Evolutionary conservation across 2,329 filamentous ascomycete genomes (phyloP), one percentile per base, ranked within the genome.

Genomic region (Neonectria neomacrospora): DNA sequence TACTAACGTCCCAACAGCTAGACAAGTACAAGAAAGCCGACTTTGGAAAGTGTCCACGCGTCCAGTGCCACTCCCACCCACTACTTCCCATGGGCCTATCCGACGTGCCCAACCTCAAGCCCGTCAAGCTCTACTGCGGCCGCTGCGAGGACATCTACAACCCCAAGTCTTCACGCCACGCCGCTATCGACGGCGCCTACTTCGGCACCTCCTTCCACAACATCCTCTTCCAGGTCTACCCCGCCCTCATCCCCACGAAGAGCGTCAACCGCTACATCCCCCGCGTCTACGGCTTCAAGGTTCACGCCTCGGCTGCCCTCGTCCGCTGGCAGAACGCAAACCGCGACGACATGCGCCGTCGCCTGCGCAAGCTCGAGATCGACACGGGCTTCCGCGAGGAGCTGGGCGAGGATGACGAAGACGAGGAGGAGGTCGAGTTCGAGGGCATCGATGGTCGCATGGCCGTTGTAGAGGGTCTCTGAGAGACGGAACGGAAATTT

Each of bases 101-200:
- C 73, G 96, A 99, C 80, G 85, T 95, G 3, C 88, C 96, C 66
- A 94, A 94, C 80, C 84, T 90, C 71, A 96, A 94, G 75, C 90
- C 95, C 50, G 96, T 97, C 70, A 98, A 97, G 80, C 91, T 99
- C 56, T 99, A 97, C 86, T 99, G 96, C 80, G 90, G 92, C 51
- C 93, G 94, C 73, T 99, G 96, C 84, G 96, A 99, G 84, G 96
- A 99, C 78, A 91, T 97, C 63, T 99, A 99, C 86, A 98, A 98
- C 81, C 96, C 96, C 47, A 99, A 99, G 80, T 98, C 96, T 3
- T 95, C 93, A 20, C 93, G 96, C 28, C 96, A 99, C 80, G 94
- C 94, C 54, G 88, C 91, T 63, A 97, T 99, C 74, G 96, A 99
- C 77, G 96, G 96, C 67, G 96, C 96, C 68, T 99, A 98, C 85